Percentiles rank a stretch among this genome's conserved stretches.
phyloP scores from a whole-genome alignment of 2,329 filamentous ascomycete genomes.

The Pseudogymnoascus sp. region DNA sequence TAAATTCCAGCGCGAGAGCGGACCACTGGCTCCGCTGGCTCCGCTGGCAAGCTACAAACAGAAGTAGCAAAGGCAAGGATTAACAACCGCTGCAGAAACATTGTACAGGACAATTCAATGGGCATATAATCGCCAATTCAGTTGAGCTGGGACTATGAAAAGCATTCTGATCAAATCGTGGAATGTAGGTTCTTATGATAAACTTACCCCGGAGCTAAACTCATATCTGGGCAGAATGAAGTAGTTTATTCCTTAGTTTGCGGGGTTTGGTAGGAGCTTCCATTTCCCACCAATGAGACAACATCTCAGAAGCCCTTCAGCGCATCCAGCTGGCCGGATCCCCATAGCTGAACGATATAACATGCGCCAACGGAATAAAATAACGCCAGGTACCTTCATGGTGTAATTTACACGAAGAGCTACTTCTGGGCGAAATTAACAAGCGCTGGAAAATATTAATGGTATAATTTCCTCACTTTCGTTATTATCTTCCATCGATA shows the following conservation, averaged over 20 bases:
- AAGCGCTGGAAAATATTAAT: too few relatives aligned
- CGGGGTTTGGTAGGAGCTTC: neutral
- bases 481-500: neutral
- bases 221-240: neutral
- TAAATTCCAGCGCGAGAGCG: neutral
- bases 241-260: neutral
- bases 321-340: neutral
- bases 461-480: neutral
- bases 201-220: neutral
- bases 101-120: neutral
- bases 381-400: neutral
- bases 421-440: neutral
- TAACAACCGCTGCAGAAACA: neutral
- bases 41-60: neutral
- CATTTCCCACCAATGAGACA: constrained; percentile 7
- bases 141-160: neutral
- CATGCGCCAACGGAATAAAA: neutral
- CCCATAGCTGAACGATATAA: neutral
- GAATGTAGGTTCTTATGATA: neutral
- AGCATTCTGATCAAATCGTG: neutral
- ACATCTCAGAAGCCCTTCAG: neutral
- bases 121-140: neutral
- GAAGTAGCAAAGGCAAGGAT: neutral
- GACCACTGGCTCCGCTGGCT: constrained; percentile 3
- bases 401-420: neutral